These are phyloP conservation scores for Crucibulum laeve DNA, from an alignment of 768 basidiomycete species.

Conservation along the genomic window DNA sequence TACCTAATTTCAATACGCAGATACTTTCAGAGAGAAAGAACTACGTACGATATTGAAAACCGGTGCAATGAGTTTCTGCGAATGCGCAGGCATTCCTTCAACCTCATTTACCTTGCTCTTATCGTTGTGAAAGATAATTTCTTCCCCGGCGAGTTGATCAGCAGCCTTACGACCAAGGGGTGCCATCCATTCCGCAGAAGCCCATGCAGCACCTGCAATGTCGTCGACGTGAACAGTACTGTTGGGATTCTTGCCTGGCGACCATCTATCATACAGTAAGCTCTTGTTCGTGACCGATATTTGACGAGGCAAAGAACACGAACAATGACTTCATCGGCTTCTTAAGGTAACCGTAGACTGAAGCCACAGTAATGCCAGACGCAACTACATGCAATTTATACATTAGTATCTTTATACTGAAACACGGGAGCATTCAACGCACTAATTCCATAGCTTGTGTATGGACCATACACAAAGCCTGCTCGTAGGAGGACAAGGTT, in stretches of 20 bases:
- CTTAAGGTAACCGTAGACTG: conserved; percentile 78
- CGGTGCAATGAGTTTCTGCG: conserved; percentile 61
- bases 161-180: conserved; percentile 61
- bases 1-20: conserved; percentile 15
- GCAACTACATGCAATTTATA: conserved; percentile 41
- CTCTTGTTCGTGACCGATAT: conserved; percentile 4
- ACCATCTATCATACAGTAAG: conserved; percentile 50
- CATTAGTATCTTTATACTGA: conserved; percentile 4
- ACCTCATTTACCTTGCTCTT: conserved; percentile 64
- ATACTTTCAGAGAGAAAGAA: conserved; percentile 1
- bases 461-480: conserved; percentile 79
- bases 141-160: conserved; percentile 60
- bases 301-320: conserved; percentile 15
- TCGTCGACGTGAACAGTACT: conserved; percentile 79
- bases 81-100: conserved; percentile 53
- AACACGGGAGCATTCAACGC: conserved; percentile 19
- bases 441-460: conserved; percentile 69
- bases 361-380: conserved; percentile 67
- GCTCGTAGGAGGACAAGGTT: conserved; percentile 77
- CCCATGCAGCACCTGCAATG: conserved; percentile 73
- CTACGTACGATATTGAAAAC: conserved; percentile 73
- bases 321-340: conserved; percentile 85
- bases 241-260: conserved; percentile 70
- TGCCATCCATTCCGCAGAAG: conserved; percentile 74
- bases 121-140: conserved; percentile 64